These are phyloP conservation scores for Ananas comosus DNA, from an alignment of 176 grass and related monocot species.

Conservation along the genomic window DNA sequence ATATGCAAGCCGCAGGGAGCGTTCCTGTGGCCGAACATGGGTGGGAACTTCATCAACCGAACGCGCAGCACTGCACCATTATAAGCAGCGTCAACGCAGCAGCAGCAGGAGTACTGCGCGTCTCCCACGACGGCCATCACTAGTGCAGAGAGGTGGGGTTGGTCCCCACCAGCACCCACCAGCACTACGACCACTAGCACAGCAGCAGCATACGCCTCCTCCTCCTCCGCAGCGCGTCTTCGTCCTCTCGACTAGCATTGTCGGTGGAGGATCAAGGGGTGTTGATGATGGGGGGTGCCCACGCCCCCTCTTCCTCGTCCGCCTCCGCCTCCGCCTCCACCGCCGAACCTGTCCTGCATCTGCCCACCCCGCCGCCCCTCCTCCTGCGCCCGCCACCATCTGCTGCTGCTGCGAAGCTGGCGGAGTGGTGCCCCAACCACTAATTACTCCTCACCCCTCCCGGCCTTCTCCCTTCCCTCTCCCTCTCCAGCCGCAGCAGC, in stretches of 20 bases:
- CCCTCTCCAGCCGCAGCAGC: background rate
- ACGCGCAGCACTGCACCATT: conserved; percentile 20
- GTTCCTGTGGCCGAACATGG: conserved; percentile 45
- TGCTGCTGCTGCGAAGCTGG: background rate
- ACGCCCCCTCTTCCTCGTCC: conserved; percentile 36
- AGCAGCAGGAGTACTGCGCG: conserved; percentile 3
- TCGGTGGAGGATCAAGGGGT: conserved; percentile 38
- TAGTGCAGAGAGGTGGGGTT: conserved; percentile 17
- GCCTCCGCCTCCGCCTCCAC: conserved; percentile 28
- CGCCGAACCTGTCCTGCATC: conserved; percentile 25
- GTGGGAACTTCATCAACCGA: conserved; percentile 18
- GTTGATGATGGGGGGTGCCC: conserved; percentile 21
- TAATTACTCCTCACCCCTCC: background rate
- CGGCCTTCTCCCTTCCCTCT: conserved; percentile 1
- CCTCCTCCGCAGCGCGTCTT: too few relatives aligned
- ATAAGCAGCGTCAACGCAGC: conserved; percentile 6
- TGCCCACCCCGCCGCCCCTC: conserved; percentile 31
- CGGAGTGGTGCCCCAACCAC: background rate
- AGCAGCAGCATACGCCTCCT: background rate
- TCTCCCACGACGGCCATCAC: conserved; percentile 1
- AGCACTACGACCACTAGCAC: conserved; percentile 10
- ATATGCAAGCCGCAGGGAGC: conserved; percentile 36
- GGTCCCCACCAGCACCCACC: conserved; percentile 15
- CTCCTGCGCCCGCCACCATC: conserved; percentile 21
- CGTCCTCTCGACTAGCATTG: background rate